These are phyloP conservation scores for Rhizoclosmatium sp. DNA, from an alignment of 192 early-diverging fungal genomes.

Conservation along the genomic window DNA sequence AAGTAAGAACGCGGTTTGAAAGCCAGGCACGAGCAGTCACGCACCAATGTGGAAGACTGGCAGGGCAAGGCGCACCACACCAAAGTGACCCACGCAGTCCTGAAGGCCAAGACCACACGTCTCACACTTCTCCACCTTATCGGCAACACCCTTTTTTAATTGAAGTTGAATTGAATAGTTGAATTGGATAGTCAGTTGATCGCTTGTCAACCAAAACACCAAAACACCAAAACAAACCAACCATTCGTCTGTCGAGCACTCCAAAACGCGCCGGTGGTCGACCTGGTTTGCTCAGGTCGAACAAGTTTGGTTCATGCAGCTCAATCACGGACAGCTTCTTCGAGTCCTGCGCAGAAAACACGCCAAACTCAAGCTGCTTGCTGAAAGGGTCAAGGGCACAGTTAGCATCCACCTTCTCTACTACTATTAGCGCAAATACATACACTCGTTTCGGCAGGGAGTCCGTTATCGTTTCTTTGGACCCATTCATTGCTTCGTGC, in stretches of 20 bases:
- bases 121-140: constrained; percentile 84
- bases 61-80: constrained; percentile 87
- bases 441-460: constrained; percentile 32
- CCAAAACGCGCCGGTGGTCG: constrained; percentile 85
- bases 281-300: constrained; percentile 72
- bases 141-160: constrained; percentile 73
- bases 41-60: constrained; percentile 97
- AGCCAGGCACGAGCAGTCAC: background rate
- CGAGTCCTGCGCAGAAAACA: constrained; percentile 87
- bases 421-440: background rate
- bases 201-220: background rate
- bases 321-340: constrained; percentile 90
- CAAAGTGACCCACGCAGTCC: constrained; percentile 98
- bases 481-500: background rate
- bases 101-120: constrained; percentile 88
- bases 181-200: background rate
- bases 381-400: constrained; percentile 4
- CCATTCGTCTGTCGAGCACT: constrained; percentile 89
- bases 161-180: background rate
- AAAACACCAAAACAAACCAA: constrained; percentile 44
- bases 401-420: background rate
- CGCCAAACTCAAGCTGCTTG: constrained; percentile 94
- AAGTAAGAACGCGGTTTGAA: background rate
- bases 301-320: constrained; percentile 88
- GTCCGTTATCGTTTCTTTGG: constrained; percentile 23